Percentiles rank a stretch among this genome's conserved stretches.
Evolutionary conservation across 257 asterid species (phyloP).

Genomic region (Catharanthus roseus): DNA sequence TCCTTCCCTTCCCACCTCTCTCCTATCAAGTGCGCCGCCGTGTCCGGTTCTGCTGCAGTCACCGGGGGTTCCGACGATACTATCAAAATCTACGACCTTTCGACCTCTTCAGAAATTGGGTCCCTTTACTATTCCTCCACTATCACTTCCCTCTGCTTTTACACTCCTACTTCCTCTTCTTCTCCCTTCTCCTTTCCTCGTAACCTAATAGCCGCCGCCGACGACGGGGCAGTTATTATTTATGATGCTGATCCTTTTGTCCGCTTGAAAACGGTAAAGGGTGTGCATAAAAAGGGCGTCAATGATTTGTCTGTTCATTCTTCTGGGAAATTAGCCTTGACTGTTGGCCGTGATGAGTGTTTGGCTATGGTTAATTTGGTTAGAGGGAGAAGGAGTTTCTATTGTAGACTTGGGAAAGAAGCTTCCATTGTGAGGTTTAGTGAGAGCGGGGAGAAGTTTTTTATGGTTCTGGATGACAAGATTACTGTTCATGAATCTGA

Average conservation of each 20-base stretch:
- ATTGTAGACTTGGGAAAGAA: conserved; percentile 67
- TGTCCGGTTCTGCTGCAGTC: conserved; percentile 72
- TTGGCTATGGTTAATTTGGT: conserved; percentile 88
- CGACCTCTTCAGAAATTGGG: conserved; percentile 74
- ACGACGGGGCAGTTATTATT: conserved; percentile 60
- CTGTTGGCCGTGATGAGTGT: conserved; percentile 80
- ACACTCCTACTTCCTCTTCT: conserved; percentile 50
- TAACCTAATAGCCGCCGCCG: conserved; percentile 65
- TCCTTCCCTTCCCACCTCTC: conserved; percentile 96
- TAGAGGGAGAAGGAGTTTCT: conserved; percentile 76
- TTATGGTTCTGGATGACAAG: conserved; percentile 66
- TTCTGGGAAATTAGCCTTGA: conserved; percentile 70
- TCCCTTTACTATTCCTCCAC: conserved; percentile 65
- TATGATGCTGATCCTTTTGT: conserved; percentile 91
- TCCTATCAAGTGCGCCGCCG: conserved; percentile 83
- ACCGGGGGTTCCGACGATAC: conserved; percentile 96
- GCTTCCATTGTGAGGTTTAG: conserved; percentile 55
- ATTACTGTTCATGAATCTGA: conserved; percentile 66
- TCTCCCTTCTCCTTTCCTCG: conserved; percentile 51
- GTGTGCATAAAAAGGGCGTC: conserved; percentile 54
- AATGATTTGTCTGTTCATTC: conserved; percentile 76
- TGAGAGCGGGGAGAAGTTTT: conserved; percentile 55
- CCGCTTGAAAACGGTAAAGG: conserved; percentile 57
- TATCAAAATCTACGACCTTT: conserved; percentile 85
- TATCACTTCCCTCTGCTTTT: conserved; percentile 73